These are phyloP conservation scores for Ustilago cynodontis DNA, from an alignment of 1,284 basidiomycete genomes.

Conservation along the genomic window DNA sequence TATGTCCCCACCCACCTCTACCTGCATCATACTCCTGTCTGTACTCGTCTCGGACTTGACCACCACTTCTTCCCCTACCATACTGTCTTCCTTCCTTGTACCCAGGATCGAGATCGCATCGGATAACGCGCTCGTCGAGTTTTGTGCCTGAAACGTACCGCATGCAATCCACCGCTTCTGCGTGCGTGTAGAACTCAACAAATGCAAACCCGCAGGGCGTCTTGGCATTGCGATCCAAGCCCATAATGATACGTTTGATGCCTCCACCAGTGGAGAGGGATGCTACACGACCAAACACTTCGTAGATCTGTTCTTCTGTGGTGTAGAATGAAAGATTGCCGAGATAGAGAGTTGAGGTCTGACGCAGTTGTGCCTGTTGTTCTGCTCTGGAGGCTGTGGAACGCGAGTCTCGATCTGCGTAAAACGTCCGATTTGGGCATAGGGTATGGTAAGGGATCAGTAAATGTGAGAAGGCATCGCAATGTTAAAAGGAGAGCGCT, in stretches of 20 bases:
- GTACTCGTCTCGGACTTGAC: conserved; percentile 93
- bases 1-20: conserved; percentile 86
- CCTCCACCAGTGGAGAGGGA: conserved; percentile 90
- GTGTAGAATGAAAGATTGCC: conserved; percentile 76
- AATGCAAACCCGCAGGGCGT: conserved; percentile 99
- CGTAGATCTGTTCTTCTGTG: conserved; percentile 99
- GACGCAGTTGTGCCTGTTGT: conserved; percentile 72
- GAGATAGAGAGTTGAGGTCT: conserved; percentile 78
- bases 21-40: conserved; percentile 92
- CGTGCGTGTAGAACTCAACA: conserved; percentile 97
- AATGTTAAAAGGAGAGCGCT: conserved; percentile 43
- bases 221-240: conserved; percentile 94
- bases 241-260: conserved; percentile 99
- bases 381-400: conserved; percentile 63
- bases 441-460: no score
- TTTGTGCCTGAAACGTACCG: conserved; percentile 96
- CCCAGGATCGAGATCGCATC: conserved; percentile 97
- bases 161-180: conserved; percentile 91
- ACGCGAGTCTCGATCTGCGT: conserved; percentile 70
- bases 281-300: conserved; percentile 92
- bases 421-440: background rate
- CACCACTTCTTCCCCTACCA: conserved; percentile 94
- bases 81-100: conserved; percentile 98
- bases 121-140: conserved; percentile 98
- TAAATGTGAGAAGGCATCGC: background rate